Conservation (phyloP, 2,329 filamentous ascomycete species). For the Colletotrichum liaoningense region DNA sequence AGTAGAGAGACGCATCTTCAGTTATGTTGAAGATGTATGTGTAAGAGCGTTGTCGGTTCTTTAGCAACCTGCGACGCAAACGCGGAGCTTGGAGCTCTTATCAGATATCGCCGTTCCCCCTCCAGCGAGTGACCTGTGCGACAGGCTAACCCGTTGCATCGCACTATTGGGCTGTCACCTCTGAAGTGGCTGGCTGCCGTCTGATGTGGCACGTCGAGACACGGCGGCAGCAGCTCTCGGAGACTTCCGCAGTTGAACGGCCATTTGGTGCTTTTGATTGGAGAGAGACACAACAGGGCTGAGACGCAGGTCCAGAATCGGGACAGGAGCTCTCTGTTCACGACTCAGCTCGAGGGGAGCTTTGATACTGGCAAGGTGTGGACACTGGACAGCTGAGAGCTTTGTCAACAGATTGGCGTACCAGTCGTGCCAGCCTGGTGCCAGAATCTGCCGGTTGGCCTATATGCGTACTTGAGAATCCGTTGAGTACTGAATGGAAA, state of each 20-base stretch:
- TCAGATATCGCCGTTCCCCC: neutral
- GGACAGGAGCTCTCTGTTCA: neutral
- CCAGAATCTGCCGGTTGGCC: too few relatives aligned
- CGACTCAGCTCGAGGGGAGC: neutral
- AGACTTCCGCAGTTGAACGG: slow-evolving; percentile 15
- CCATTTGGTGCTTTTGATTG: slow-evolving; percentile 18
- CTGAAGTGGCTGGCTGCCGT: slow-evolving; percentile 20
- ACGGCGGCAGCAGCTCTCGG: slow-evolving; percentile 7
- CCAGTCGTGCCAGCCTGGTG: too few relatives aligned
- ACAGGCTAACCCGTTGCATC: slow-evolving; percentile 26
- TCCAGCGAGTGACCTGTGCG: neutral
- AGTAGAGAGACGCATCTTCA: slow-evolving; percentile 17
- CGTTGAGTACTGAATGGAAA: neutral
- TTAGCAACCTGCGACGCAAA: neutral
- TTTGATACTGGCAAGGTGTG: neutral
- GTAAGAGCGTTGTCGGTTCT: neutral
- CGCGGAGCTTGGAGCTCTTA: slow-evolving; percentile 16
- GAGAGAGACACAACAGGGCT: slow-evolving; percentile 14
- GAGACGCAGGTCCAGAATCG: neutral
- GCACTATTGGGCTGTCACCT: slow-evolving; percentile 3
- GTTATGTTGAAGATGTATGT: neutral
- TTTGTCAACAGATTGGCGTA: too few relatives aligned
- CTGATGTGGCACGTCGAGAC: slow-evolving; percentile 18
- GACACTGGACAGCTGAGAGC: too few relatives aligned
- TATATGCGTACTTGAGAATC: neutral